Evolutionary conservation across 441 rosid genomes (phyloP), one percentile per base, ranked within the genome.

Genomic region (Melastoma candidum): DNA sequence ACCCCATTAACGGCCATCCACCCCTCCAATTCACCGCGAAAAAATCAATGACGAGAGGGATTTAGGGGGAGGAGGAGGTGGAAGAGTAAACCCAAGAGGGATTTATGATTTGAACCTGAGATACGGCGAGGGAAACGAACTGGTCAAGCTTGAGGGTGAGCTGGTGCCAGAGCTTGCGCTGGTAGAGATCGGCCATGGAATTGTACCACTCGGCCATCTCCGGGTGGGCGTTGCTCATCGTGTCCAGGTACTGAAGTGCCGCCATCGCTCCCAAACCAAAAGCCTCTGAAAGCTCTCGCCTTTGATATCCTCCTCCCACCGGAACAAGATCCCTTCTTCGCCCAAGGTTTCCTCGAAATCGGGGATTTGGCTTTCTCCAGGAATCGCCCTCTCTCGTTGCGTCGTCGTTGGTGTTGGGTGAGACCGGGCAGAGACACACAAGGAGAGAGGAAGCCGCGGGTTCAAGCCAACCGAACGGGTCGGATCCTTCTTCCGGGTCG

Each of bases 131-230:
- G 47, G 97, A 68, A 55, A 87, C 79, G 78, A 92, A 88, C 74
- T 87, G 90, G 50, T 92, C 96, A 63, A 92, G 96, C 85, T 92
- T 92, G 57, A 83, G 75, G 67, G 95, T 80, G 71, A 92, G 96
- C 74, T 92, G 96, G 53, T 92, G 96, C 98, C 98, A 92, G 6
- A 92, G 98, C 82, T 87, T 92, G 78, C 72, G 80, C 76, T 85
- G 84, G 69, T 92, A 92, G 68, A 92, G 96, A 82, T 92, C 94
- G 61, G 88, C 81, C 2, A 89, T 68, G 41, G 87, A 66, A 69
- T 75, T 74, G 80, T 71, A 89, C 97, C 97, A 89, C 14, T 84
- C 94, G 9, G 72, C 73, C 24, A 82, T 80, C 70, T 89, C 95
- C 3, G 95, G 95, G 44, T 84, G 78, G 50, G 74, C 71, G 47